These are phyloP conservation scores for Fusarium sp. DNA, from an alignment of 2,329 filamentous ascomycete species.

Conservation along the genomic window DNA sequence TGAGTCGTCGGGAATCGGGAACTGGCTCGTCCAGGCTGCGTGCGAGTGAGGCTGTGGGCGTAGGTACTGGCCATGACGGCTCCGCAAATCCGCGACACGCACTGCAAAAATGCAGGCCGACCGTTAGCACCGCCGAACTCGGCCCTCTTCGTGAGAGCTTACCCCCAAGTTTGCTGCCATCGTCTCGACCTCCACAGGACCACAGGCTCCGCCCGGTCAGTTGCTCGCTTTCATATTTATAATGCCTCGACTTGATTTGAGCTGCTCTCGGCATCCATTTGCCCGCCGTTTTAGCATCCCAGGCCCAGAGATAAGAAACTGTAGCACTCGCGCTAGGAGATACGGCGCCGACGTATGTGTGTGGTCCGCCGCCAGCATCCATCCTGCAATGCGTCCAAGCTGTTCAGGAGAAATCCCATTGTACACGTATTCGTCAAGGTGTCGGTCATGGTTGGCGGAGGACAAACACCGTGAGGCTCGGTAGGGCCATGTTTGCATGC, in stretches of 20 bases:
- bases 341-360: conserved; percentile 26
- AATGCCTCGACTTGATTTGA: conserved; percentile 44
- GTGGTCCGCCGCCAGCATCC: conserved; percentile 5
- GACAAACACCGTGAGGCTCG: conserved; percentile 21
- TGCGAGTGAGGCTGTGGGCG: conserved; percentile 16
- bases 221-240: conserved; percentile 45
- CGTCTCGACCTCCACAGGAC: conserved; percentile 23
- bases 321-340: conserved; percentile 38
- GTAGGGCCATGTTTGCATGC: conserved; percentile 19
- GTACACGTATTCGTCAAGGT: conserved; percentile 7
- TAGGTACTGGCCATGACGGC: conserved; percentile 20
- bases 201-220: conserved; percentile 40
- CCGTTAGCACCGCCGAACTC: conserved; percentile 40
- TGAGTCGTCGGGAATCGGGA: conserved; percentile 35
- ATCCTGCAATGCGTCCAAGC: conserved; percentile 28
- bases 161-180: conserved; percentile 23
- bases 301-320: conserved; percentile 40
- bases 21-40: conserved; percentile 13
- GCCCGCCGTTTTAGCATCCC: conserved; percentile 28
- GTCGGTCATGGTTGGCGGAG: conserved; percentile 24
- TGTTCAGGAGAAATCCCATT: not conserved
- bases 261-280: conserved; percentile 31
- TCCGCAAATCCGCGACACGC: conserved; percentile 35
- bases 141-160: conserved; percentile 16
- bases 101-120: conserved; percentile 20